A percentile compares a stretch with the other conserved stretches of the same genome.
Evolutionary conservation across 2,329 filamentous ascomycete species (phyloP).

Genomic region (Colletotrichum agaves): DNA sequence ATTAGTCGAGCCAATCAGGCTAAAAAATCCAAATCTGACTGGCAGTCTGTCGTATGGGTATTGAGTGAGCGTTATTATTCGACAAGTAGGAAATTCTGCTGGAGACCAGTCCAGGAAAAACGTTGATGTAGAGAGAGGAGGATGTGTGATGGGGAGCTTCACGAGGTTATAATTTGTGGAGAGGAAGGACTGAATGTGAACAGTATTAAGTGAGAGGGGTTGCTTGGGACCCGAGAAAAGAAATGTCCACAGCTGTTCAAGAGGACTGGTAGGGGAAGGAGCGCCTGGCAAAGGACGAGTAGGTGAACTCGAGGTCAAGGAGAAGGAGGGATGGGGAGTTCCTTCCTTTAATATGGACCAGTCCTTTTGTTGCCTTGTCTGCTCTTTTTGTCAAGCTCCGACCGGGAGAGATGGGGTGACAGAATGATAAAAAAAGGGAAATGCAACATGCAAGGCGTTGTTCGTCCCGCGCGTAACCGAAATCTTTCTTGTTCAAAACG

Average conservation of each 20-base stretch:
- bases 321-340: slow-evolving; percentile 25
- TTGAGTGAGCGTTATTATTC: slow-evolving; percentile 22
- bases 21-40: slow-evolving; percentile 3
- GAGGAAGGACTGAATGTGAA: slow-evolving; percentile 32
- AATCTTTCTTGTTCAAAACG: not conserved
- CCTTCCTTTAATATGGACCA: slow-evolving; percentile 31
- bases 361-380: not conserved
- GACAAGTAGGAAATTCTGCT: slow-evolving; percentile 17
- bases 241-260: slow-evolving; percentile 15
- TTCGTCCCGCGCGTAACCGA: slow-evolving; percentile 15
- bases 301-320: slow-evolving; percentile 18
- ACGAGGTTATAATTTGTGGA: not conserved
- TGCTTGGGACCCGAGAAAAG: slow-evolving; percentile 8
- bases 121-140: slow-evolving; percentile 17
- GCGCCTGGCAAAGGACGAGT: slow-evolving; percentile 30
- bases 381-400: slow-evolving; percentile 14
- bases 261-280: not conserved
- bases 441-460: slow-evolving; percentile 3
- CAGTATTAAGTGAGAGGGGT: too few species aligned
- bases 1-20: slow-evolving; percentile 21
- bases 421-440: slow-evolving; percentile 4
- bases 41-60: not conserved
- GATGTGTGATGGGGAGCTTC: not conserved
- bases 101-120: slow-evolving; percentile 8
- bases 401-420: slow-evolving; percentile 12